Conservation (phyloP, 805 yeast genomes). For the Metschnikowia hibisci region DNA sequence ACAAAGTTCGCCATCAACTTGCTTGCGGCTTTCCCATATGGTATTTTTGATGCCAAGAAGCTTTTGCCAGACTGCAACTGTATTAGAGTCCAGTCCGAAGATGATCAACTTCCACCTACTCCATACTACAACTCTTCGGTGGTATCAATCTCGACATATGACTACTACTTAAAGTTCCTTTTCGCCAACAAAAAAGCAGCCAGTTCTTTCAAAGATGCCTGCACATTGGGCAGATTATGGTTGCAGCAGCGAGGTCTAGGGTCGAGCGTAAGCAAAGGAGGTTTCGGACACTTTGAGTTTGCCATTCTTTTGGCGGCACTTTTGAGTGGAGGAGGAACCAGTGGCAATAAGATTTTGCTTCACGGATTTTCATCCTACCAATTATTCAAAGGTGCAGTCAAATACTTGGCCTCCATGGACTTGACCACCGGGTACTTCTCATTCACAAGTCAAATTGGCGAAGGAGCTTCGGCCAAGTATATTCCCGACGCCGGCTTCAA, state of each 20-base stretch:
- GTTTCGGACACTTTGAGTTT: conserved; percentile 92
- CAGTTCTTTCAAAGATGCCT: conserved; percentile 82
- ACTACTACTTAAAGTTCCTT: conserved; percentile 67
- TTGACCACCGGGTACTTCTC: conserved; percentile 61
- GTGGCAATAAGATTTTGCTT: conserved; percentile 70
- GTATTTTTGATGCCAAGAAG: conserved; percentile 69
- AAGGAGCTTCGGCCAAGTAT: conserved; percentile 39
- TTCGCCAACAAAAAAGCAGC: conserved; percentile 73
- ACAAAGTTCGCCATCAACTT: conserved; percentile 71
- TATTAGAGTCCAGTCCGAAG: conserved; percentile 60
- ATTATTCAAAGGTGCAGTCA: conserved; percentile 82
- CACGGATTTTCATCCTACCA: conserved; percentile 93
- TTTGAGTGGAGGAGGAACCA: conserved; percentile 75
- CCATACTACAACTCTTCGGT: conserved; percentile 84
- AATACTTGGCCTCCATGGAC: conserved; percentile 79
- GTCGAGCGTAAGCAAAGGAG: conserved; percentile 61
- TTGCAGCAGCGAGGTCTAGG: conserved; percentile 79
- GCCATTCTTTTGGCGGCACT: conserved; percentile 76
- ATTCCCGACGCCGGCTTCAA: conserved; percentile 55
- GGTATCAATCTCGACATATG: conserved; percentile 63
- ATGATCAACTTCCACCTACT: conserved; percentile 60
- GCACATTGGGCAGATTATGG: conserved; percentile 86
- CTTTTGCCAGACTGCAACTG: conserved; percentile 78
- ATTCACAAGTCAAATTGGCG: conserved; percentile 55
- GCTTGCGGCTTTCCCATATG: conserved; percentile 68